Conservation (phyloP, 495 filamentous ascomycete genomes). For the Lichenothelia convexa region DNA sequence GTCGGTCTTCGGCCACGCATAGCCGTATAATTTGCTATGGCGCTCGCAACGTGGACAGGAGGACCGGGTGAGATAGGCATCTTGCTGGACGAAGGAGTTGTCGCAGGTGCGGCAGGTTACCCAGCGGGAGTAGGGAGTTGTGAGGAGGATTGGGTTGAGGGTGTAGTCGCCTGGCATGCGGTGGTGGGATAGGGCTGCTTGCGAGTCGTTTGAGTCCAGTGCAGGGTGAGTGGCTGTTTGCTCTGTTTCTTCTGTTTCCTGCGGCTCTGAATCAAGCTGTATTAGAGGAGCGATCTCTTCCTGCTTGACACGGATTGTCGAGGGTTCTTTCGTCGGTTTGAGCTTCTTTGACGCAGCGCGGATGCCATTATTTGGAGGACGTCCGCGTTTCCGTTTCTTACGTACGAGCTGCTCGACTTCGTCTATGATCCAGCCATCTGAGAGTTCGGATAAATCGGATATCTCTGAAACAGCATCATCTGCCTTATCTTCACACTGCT, state of each 20-base stretch:
- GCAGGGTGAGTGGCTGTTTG: background rate
- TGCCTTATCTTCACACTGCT: no score
- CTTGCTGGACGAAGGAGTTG: constrained; percentile 61
- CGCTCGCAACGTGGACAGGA: constrained; percentile 86
- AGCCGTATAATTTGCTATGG: constrained; percentile 89
- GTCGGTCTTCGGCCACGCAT: constrained; percentile 88
- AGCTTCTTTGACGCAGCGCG: no score
- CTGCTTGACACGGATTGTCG: no score
- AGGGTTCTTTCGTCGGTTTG: constrained; percentile 1
- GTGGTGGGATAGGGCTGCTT: constrained; percentile 4
- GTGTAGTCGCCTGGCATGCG: constrained; percentile 25
- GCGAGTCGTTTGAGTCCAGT: constrained; percentile 1
- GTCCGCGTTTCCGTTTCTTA: background rate
- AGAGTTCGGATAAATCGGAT: constrained; percentile 1
- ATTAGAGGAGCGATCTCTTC: no score
- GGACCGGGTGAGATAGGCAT: constrained; percentile 68
- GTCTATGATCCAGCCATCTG: constrained; percentile 4
- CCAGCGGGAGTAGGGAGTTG: constrained; percentile 60
- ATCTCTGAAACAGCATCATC: no score
- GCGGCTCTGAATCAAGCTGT: no score
- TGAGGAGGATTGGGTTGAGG: constrained; percentile 51
- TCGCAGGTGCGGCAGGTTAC: constrained; percentile 72
- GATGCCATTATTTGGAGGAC: no score
- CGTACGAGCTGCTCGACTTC: constrained; percentile 3
- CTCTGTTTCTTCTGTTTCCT: no score